A percentile compares a stretch with the other conserved stretches of the same genome.
Evolutionary conservation across 2,329 filamentous ascomycete genomes (phyloP).

Genomic region (Pseudogymnoascus sp.): DNA sequence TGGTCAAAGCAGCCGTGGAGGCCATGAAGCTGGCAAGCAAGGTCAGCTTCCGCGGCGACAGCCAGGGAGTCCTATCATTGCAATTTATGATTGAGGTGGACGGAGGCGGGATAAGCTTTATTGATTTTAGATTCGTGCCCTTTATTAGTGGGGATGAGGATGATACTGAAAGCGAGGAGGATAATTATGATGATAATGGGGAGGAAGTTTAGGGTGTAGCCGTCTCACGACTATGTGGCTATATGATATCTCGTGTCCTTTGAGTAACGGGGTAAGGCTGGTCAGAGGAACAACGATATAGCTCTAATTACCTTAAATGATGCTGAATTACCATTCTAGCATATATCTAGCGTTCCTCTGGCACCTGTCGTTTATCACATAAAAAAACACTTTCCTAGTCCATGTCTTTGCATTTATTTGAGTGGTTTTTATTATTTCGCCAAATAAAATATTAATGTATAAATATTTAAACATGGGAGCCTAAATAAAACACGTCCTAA

Average conservation of each 20-base stretch:
- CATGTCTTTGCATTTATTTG: neutral
- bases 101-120: slow-evolving; percentile 60
- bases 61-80: slow-evolving; percentile 82
- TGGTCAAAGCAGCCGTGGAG: slow-evolving; percentile 76
- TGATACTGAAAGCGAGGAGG: slow-evolving; percentile 11
- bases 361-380: neutral
- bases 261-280: neutral
- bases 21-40: slow-evolving; percentile 94
- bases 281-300: neutral
- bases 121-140: slow-evolving; percentile 79
- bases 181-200: neutral
- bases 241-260: neutral
- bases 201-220: neutral
- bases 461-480: neutral
- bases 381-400: neutral
- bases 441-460: neutral
- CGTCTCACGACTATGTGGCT: neutral
- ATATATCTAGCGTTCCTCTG: neutral
- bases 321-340: neutral
- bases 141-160: slow-evolving; percentile 57
- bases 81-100: slow-evolving; percentile 96
- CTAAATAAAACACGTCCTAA: neutral
- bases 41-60: slow-evolving; percentile 82
- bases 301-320: neutral
- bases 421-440: neutral